Base-by-base conservation (phyloP, 2,329 filamentous ascomycete genomes). In the Intubia oerlemansii region DNA sequence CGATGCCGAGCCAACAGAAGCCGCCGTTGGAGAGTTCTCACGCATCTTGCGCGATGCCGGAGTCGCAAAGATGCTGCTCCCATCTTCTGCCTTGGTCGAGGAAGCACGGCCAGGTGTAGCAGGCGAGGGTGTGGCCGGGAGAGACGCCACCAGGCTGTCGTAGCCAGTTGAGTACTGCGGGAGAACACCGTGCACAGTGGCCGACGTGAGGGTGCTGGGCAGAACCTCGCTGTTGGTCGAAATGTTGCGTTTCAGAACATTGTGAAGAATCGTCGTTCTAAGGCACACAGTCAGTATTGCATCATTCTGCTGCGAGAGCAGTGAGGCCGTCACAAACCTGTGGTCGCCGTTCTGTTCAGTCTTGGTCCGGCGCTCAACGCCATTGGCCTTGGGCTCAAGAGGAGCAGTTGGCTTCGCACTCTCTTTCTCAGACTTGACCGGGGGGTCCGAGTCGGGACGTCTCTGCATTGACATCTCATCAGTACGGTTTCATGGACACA, bases 101-200 rank as follows among this genome's bases (percentile, higher is more conserved):
- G 34, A 29, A 5, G 24, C 13, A 3, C 25, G 31, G 2, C 10
- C 43, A 41, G n/a, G 34, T 32, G 36, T 26, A 7, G 36, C 17
- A 1, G 35, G 30, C n/a, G n/a, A n/a, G n/a, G n/a, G n/a, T n/a
- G n/a, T n/a, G n/a, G n/a, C n/a, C n/a, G n/a, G n/a, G n/a, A n/a
- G n/a, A n/a, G n/a, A 28, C 7, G 36, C 33, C 9, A 35, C 17
- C 3, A 37, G 24, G 15, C 34, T 39, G 3, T 35, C 31, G 13
- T 36, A 35, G 2, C 36, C 34, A 7, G 33, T 25, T 7, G 34
- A 31, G n/a, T 38, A 39, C 14, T 37, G 38, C 2, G 38, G 38
- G 20, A 66, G 46, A 23, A 60, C 53, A 9, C 60, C 62, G 14
- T 55, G 58, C 5, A 54, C 62, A 7, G 57, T 65, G 24, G 53